Base-by-base conservation (phyloP, 257 asterid species). In the Solanum verrucosum region DNA sequence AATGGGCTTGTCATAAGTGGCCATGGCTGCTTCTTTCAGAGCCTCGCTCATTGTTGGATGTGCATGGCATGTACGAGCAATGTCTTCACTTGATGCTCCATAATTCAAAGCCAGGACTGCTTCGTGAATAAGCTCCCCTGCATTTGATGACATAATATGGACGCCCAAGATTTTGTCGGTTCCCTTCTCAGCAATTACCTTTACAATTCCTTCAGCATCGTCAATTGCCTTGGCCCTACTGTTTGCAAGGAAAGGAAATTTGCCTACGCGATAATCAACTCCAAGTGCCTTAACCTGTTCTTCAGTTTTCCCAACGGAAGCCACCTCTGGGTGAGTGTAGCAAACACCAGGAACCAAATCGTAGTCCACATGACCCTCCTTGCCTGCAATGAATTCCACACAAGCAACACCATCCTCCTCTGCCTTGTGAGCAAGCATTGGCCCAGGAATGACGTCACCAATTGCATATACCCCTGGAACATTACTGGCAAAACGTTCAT, bases 31-130 rank as follows among this genome's bases (percentile, higher is more conserved):
- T 89, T 97, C 99, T 93, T 97, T 97, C 89, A 97, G 42, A 15
- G 99, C 99, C 91, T 97, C 99, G 7, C 99, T 97, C 99, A 96
- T 95, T 6, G 99, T 97, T 12, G 99, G 99, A 92, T 97, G 99
- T 4, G 99, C 99, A 37, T 97, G 99, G 91, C 99, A 97, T 0
- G 99, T 96, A 35, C 99, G 98, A 4, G 99, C 99, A 88, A 97
- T 96, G 92, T 97, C 99, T 91, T 97, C 99, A 35, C 99, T 96
- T 0, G 99, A 94, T 56, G 99, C 99, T 12, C 99, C 99, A 87
- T 97, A 96, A 3, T 92, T 93, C 97, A 97, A 87, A 38, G 99
- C 99, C 88, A 97, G 86, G 37, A 89, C 98, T 13, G 99, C 99
- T 93, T 97, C 99, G 6, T 97, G 99, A 89, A 97, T 97, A 25